Evolutionary conservation across 441 rosid genomes (phyloP), one percentile per base, ranked within the genome.

Genomic region (Pelargonium australe): DNA sequence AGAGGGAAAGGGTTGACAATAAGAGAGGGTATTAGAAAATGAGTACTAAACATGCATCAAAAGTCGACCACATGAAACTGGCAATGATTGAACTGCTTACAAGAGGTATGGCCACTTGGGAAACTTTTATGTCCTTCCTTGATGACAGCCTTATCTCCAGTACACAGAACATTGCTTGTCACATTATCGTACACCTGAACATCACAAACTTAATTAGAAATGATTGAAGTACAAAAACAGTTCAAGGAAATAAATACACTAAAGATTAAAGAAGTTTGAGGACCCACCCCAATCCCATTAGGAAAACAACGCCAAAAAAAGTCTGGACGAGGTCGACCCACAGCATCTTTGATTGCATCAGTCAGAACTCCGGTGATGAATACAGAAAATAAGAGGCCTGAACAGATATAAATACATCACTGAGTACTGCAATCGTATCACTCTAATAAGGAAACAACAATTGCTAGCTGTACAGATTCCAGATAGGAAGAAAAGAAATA

Each of bases 221-320:
- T 63, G 44, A 77, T 57, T 64, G 17, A 49, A 49, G 55, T 25
- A 25, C 31, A 25, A 1, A 25, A 25, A 25, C 31, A 25, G 28
- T 64, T 64, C 10, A 37, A 58, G 55, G 63, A 9, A 28, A 73
- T 2, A 28, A 7, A 25, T 63, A 55, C 23, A 41, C 6, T n/a
- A 9, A 19, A 17, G 10, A 67, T 20, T 20, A 20, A 20, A 6
- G 68, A 63, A 12, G n/a, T 11, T 49, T 49, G 55, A 49, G 62
- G 63, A 70, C 86, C 71, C 84, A 90, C 98, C 75, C 85, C 93
- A 71, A 85, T 82, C 64, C 97, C 98, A 82, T 93, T 90, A 1
- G 97, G 98, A 73, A 93, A 93, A 77, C 98, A 93, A 37, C 96
- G 96, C 91, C 95, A 88, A 79, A 88, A 93, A 81, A 93, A 93